phyloP scores from a whole-genome alignment of 805 yeast genomes.

The Myxozyma melibiosi region DNA sequence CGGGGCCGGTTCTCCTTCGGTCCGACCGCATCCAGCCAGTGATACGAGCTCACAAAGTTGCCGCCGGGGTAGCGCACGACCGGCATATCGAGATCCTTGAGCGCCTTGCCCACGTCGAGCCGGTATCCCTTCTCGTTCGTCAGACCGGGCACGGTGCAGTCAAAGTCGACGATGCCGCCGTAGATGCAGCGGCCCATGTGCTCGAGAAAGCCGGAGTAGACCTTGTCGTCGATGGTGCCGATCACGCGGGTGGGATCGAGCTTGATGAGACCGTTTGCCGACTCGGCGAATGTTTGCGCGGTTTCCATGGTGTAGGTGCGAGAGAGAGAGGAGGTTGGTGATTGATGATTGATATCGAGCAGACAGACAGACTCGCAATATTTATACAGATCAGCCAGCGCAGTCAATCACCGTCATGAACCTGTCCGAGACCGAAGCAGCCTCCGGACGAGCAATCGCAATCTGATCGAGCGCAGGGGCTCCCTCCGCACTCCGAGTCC shows the following conservation, averaged over 20 bases:
- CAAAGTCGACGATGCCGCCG: constrained; percentile 44
- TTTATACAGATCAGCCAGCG: too few species aligned
- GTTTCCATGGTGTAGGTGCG: not conserved
- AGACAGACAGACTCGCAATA: too few species aligned
- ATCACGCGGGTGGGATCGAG: constrained; percentile 39
- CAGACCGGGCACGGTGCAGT: constrained; percentile 25
- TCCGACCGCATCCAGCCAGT: constrained; percentile 45
- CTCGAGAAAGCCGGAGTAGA: constrained; percentile 44
- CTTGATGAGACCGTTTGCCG: constrained; percentile 20
- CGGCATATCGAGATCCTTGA: constrained; percentile 42
- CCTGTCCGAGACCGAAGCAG: too few species aligned
- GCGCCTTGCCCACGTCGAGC: constrained; percentile 41
- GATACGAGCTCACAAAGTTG: constrained; percentile 44
- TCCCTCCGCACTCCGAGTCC: too few species aligned
- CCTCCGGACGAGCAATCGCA: too few species aligned
- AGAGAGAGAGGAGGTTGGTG: not conserved
- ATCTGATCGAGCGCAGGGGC: too few species aligned
- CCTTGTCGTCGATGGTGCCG: constrained; percentile 39
- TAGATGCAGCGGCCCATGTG: constrained; percentile 45
- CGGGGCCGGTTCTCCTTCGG: constrained; percentile 41
- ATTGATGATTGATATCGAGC: too few species aligned
- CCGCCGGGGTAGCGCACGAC: constrained; percentile 47
- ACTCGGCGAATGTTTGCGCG: not conserved
- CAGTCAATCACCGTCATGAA: too few species aligned
- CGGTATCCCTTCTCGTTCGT: constrained; percentile 40